Conservation (phyloP, 495 filamentous ascomycete genomes). For the Staphylotrichum longicolle region DNA sequence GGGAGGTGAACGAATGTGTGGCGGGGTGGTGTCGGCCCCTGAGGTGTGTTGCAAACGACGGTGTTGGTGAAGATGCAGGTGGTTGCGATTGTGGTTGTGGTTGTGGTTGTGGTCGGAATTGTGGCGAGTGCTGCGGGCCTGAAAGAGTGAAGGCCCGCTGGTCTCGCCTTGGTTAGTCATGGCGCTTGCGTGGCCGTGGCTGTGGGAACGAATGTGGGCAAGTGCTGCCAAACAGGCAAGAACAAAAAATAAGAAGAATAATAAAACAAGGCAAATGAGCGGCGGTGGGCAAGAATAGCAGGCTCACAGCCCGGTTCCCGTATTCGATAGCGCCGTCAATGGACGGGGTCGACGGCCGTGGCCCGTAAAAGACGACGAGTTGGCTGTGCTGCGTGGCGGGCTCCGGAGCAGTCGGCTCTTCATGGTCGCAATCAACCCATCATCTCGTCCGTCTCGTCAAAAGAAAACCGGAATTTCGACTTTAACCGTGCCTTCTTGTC, state of each 20-base stretch:
- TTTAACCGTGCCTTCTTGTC: conserved; percentile 8
- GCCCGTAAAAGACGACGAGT: conserved; percentile 28
- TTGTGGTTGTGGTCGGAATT: conserved; percentile 20
- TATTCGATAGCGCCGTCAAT: conserved; percentile 28
- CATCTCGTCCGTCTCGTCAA: conserved; percentile 17
- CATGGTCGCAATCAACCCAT: conserved; percentile 32
- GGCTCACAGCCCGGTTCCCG: conserved; percentile 26
- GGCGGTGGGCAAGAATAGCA: conserved; percentile 18
- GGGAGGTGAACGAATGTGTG: conserved; percentile 41
- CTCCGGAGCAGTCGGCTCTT: conserved; percentile 31
- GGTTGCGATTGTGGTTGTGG: conserved; percentile 34
- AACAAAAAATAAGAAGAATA: too few relatives aligned
- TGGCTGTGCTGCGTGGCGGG: conserved; percentile 19
- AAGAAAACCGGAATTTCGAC: conserved; percentile 13
- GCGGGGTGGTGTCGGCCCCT: conserved; percentile 12
- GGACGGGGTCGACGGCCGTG: conserved; percentile 19
- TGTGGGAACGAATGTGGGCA: conserved; percentile 25
- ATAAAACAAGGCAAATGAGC: conserved; percentile 7
- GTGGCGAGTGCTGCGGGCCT: conserved; percentile 42
- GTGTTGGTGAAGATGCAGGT: conserved; percentile 32
- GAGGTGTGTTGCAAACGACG: conserved; percentile 27
- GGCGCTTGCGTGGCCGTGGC: conserved; percentile 35
- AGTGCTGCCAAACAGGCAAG: conserved; percentile 15
- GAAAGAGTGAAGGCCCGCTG: conserved; percentile 54
- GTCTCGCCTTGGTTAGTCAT: conserved; percentile 45